These are phyloP conservation scores for Chrysanthemum lavandulifolium DNA, from an alignment of 129 eudicot species.

Conservation along the genomic window DNA sequence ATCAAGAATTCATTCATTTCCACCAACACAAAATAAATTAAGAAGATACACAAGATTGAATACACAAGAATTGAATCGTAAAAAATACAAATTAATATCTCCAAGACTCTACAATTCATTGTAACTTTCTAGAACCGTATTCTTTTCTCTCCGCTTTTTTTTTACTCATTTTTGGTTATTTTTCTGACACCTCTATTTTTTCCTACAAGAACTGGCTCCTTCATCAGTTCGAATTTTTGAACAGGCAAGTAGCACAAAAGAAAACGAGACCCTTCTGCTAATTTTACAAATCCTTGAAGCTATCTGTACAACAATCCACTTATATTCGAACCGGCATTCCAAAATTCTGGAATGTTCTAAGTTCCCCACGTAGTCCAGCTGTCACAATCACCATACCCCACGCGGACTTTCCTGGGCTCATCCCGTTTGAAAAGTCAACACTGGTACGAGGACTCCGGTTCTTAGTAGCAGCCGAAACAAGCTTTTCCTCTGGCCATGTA, in stretches of 20 bases:
- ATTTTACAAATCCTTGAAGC: constrained; percentile 56
- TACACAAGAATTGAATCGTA: constrained; percentile 41
- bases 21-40: constrained; percentile 26
- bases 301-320: constrained; percentile 66
- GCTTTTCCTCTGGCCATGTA: constrained; percentile 97
- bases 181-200: constrained; percentile 36
- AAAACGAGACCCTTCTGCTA: constrained; percentile 47
- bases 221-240: constrained; percentile 28
- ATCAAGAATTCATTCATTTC: constrained; percentile 33
- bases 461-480: constrained; percentile 54
- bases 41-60: constrained; percentile 31
- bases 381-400: constrained; percentile 98
- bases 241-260: constrained; percentile 49
- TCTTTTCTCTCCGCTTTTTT: constrained; percentile 16
- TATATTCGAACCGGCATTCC: constrained; percentile 79
- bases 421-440: constrained; percentile 67
- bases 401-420: constrained; percentile 57
- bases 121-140: constrained; percentile 35
- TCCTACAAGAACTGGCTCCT: constrained; percentile 41
- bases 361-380: constrained; percentile 85
- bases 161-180: background rate
- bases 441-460: constrained; percentile 68
- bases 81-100: constrained; percentile 44
- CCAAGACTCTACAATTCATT: constrained; percentile 59
- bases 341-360: constrained; percentile 89